Conservation (phyloP, 805 yeast species). For the Pachysolen tannophilus region DNA sequence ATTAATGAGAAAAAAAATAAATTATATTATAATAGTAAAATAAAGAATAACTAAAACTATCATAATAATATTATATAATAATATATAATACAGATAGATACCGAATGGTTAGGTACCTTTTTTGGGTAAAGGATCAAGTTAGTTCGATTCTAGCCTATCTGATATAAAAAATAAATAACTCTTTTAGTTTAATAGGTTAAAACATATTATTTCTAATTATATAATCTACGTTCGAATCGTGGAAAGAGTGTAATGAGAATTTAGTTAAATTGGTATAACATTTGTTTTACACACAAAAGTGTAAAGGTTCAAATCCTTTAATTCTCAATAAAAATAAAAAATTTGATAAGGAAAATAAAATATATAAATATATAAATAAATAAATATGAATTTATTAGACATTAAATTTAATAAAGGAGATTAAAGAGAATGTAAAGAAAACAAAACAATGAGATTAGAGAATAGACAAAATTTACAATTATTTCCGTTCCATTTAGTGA, state of each 20-base stretch:
- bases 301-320: conserved; percentile 5
- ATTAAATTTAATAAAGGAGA: neutral
- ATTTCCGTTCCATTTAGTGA: conserved; percentile 16
- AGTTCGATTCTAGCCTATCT: conserved; percentile 9
- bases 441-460: conserved; percentile 2
- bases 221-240: conserved; percentile 7
- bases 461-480: conserved; percentile 11
- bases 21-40: too few relatives aligned
- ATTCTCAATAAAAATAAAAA: neutral
- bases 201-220: conserved; percentile 7
- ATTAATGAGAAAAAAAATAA: too few relatives aligned
- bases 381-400: neutral
- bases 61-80: too few relatives aligned
- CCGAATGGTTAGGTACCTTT: conserved; percentile 6
- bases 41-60: too few relatives aligned
- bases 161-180: conserved; percentile 2
- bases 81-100: conserved; percentile 5
- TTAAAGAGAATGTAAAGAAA: conserved; percentile 1
- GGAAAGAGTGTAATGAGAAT: conserved; percentile 1
- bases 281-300: neutral
- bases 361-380: neutral
- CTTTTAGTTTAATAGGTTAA: conserved; percentile 8
- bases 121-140: conserved; percentile 7
- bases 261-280: neutral
- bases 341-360: neutral